These are phyloP conservation scores for Hygrocybe coccinea DNA, from an alignment of 768 basidiomycete genomes.

Conservation along the genomic window DNA sequence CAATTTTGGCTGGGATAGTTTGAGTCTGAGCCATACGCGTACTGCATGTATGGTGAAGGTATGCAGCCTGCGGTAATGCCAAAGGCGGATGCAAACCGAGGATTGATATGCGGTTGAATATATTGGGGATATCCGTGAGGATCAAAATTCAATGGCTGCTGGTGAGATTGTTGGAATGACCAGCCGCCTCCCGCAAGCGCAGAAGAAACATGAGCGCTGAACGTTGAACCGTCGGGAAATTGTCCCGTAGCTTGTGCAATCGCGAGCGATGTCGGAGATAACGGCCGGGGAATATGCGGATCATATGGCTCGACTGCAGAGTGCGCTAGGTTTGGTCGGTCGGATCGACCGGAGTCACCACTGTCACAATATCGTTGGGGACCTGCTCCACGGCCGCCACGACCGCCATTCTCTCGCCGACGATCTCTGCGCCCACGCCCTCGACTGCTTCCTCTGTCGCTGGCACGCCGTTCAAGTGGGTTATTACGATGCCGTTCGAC, in stretches of 20 bases:
- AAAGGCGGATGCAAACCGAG: conserved; percentile 66
- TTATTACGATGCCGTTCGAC: conserved; percentile 11
- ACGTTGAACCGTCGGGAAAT: conserved; percentile 21
- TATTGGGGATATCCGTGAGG: conserved; percentile 21
- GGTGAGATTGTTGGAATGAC: conserved; percentile 14
- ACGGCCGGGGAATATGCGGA: conserved; percentile 24
- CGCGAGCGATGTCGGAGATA: conserved; percentile 44
- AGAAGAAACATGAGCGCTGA: conserved; percentile 7
- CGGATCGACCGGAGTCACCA: conserved; percentile 12
- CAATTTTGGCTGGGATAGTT: too few relatives aligned
- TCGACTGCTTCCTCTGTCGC: conserved; percentile 36
- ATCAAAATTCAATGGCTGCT: conserved; percentile 11
- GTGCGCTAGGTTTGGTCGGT: conserved; percentile 17
- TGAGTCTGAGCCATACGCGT: too few relatives aligned
- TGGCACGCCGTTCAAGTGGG: conserved; percentile 6
- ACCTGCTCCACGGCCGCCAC: background rate
- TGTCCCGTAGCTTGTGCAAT: conserved; percentile 46
- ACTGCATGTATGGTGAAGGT: conserved; percentile 11
- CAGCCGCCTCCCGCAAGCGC: conserved; percentile 14
- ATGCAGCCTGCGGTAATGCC: conserved; percentile 41
- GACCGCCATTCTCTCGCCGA: background rate
- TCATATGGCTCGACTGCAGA: conserved; percentile 28
- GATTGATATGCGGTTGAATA: conserved; percentile 83
- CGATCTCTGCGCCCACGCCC: conserved; percentile 26
- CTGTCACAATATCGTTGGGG: conserved; percentile 13